Percentiles rank a stretch among this genome's conserved stretches.
These are phyloP conservation scores for Scheffersomyces segobiensis DNA, from an alignment of 1,139 yeast species.

Conservation along the genomic window DNA sequence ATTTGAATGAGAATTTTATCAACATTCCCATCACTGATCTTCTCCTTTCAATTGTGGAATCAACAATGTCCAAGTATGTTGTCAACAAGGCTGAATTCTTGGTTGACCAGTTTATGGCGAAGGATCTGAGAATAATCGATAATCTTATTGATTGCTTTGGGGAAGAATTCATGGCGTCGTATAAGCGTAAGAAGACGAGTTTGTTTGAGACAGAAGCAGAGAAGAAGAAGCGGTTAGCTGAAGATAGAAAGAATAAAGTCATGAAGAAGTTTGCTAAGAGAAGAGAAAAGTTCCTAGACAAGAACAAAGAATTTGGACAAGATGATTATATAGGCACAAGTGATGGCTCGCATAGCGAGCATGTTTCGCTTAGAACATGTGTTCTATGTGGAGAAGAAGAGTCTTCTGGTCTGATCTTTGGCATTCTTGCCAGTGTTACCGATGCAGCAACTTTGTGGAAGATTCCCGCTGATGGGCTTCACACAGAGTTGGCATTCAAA, in stretches of 20 bases:
- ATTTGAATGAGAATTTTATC: slow-evolving; percentile 47
- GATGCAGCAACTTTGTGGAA: slow-evolving; percentile 47
- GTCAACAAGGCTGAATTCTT: slow-evolving; percentile 57
- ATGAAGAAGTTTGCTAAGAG: slow-evolving; percentile 45
- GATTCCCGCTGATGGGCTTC: slow-evolving; percentile 31
- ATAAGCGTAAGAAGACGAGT: slow-evolving; percentile 26
- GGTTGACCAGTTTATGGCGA: slow-evolving; percentile 48
- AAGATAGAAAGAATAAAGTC: slow-evolving; percentile 36
- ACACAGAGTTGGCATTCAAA: slow-evolving; percentile 23
- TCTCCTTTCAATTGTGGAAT: slow-evolving; percentile 51
- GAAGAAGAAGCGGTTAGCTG: slow-evolving; percentile 44
- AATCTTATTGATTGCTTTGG: slow-evolving; percentile 61
- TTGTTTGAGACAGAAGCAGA: slow-evolving; percentile 39
- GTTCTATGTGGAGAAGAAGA: slow-evolving; percentile 68
- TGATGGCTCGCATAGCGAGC: neutral
- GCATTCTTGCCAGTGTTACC: slow-evolving; percentile 48
- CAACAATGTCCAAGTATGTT: slow-evolving; percentile 50
- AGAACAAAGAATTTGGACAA: slow-evolving; percentile 26
- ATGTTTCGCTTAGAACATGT: slow-evolving; percentile 41
- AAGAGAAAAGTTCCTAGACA: slow-evolving; percentile 37
- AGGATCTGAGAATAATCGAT: slow-evolving; percentile 50
- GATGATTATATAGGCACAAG: slow-evolving; percentile 1
- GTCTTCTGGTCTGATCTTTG: slow-evolving; percentile 46
- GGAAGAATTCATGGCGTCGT: slow-evolving; percentile 48
- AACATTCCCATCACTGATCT: slow-evolving; percentile 57